A percentile compares a stretch with the other conserved stretches of the same genome.
Conservation (phyloP, 345 rosid genomes). For the Raphanus sativus region DNA sequence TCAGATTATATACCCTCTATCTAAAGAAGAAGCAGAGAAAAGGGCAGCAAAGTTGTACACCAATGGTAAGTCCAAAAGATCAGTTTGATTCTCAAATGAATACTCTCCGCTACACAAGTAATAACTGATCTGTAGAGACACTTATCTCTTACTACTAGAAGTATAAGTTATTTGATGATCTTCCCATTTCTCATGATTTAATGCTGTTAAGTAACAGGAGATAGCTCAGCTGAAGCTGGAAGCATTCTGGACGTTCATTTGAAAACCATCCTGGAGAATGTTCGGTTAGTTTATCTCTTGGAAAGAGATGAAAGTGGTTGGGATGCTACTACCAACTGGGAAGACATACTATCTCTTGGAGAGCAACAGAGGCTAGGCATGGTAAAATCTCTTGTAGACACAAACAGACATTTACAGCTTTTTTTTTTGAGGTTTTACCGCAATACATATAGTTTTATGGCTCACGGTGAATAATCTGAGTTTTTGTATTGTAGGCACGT, state of each 20-base stretch:
- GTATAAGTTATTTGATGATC: conserved; percentile 16
- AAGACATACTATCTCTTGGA: conserved; percentile 91
- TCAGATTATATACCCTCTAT: conserved; percentile 97
- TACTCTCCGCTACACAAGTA: neutral
- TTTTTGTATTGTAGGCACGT: conserved; percentile 60
- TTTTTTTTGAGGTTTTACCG: too few species aligned
- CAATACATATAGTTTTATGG: neutral
- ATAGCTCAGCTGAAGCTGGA: conserved; percentile 38
- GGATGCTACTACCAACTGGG: conserved; percentile 86
- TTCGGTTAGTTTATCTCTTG: conserved; percentile 77
- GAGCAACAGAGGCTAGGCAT: conserved; percentile 98
- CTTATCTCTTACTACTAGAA: neutral
- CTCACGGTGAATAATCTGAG: conserved; percentile 8
- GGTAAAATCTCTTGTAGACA: conserved; percentile 47
- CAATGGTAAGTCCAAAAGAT: conserved; percentile 50
- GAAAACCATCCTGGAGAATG: conserved; percentile 76
- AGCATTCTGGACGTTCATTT: conserved; percentile 55
- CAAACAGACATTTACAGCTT: neutral
- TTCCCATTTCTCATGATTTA: neutral
- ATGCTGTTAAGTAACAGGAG: conserved; percentile 42
- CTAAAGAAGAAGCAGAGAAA: conserved; percentile 73
- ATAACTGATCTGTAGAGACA: neutral
- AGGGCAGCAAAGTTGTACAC: conserved; percentile 49
- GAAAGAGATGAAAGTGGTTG: conserved; percentile 85
- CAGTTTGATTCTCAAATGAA: neutral